These are phyloP conservation scores for Quercus tomentella DNA, from an alignment of 331 rosid species.

Conservation along the genomic window DNA sequence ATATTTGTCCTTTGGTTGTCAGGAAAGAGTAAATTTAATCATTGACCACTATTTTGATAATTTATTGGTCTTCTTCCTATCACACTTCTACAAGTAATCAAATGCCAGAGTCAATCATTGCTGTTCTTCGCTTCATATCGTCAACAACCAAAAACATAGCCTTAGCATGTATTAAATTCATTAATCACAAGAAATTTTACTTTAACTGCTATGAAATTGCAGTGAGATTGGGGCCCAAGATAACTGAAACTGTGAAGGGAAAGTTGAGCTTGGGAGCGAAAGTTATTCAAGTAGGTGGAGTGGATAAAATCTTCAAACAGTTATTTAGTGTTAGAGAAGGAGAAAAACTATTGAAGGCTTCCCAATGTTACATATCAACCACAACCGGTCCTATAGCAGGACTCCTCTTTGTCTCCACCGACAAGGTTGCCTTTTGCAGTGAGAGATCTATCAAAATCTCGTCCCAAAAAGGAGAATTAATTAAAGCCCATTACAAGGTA, in stretches of 20 bases:
- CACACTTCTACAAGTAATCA: no score
- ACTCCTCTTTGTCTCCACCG: constrained; percentile 64
- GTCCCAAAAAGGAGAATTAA: constrained; percentile 32
- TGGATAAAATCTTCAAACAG: constrained; percentile 48
- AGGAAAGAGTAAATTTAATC: no score
- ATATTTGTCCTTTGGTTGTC: no score
- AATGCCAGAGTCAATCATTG: not conserved
- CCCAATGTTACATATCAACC: constrained; percentile 67
- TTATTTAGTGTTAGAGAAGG: constrained; percentile 43
- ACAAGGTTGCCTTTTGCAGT: constrained; percentile 74
- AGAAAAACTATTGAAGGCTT: constrained; percentile 70
- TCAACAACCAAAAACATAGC: not conserved
- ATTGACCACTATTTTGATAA: no score
- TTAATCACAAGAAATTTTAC: not conserved
- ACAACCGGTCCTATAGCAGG: constrained; percentile 81
- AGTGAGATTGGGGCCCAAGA: constrained; percentile 51
- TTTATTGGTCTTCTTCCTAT: no score
- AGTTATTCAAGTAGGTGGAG: constrained; percentile 68
- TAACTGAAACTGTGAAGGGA: constrained; percentile 59
- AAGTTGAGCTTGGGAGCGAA: constrained; percentile 71
- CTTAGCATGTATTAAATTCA: not conserved
- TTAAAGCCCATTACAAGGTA: constrained; percentile 63
- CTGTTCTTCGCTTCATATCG: not conserved
- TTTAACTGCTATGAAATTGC: constrained; percentile 8
- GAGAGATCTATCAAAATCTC: constrained; percentile 60